Evolutionary conservation across 805 yeast species (phyloP).

Genomic region (Lachancea sp.): DNA sequence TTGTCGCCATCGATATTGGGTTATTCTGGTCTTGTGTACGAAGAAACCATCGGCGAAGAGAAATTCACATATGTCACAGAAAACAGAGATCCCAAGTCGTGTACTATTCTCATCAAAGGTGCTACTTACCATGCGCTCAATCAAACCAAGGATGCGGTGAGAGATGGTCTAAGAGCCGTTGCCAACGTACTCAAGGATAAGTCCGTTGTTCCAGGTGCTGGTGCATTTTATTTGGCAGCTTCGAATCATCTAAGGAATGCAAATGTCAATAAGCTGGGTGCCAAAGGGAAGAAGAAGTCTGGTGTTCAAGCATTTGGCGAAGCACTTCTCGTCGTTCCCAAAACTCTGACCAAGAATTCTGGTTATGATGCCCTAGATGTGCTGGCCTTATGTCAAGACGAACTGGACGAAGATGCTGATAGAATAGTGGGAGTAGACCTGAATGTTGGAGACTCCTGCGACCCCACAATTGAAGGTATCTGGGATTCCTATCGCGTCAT

Average conservation of each 20-base stretch:
- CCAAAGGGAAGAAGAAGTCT: slow-evolving; percentile 79
- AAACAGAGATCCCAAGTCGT: slow-evolving; percentile 80
- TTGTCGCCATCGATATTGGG: slow-evolving; percentile 75
- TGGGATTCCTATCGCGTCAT: slow-evolving; percentile 96
- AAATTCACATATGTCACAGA: slow-evolving; percentile 95
- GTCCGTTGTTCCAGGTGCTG: slow-evolving; percentile 91
- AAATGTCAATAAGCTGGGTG: slow-evolving; percentile 47
- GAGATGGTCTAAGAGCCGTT: slow-evolving; percentile 95
- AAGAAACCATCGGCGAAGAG: slow-evolving; percentile 93
- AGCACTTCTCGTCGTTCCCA: slow-evolving; percentile 84
- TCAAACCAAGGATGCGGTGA: slow-evolving; percentile 93
- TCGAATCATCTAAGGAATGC: slow-evolving; percentile 52
- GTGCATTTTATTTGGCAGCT: slow-evolving; percentile 87
- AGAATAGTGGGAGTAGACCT: slow-evolving; percentile 87
- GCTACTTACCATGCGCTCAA: slow-evolving; percentile 82
- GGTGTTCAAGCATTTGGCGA: slow-evolving; percentile 94
- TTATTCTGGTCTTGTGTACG: slow-evolving; percentile 82
- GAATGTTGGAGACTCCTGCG: slow-evolving; percentile 89
- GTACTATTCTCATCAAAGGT: slow-evolving; percentile 88
- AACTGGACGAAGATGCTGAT: slow-evolving; percentile 58
- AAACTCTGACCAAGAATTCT: slow-evolving; percentile 84
- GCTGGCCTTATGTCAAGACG: slow-evolving; percentile 79
- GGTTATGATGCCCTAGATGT: slow-evolving; percentile 92
- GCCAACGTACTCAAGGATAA: slow-evolving; percentile 84
- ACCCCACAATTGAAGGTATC: slow-evolving; percentile 87